A percentile compares a stretch with the other conserved stretches of the same genome.
Conservation (phyloP, 2,329 filamentous ascomycete genomes). For the Nothophoma quercina region DNA sequence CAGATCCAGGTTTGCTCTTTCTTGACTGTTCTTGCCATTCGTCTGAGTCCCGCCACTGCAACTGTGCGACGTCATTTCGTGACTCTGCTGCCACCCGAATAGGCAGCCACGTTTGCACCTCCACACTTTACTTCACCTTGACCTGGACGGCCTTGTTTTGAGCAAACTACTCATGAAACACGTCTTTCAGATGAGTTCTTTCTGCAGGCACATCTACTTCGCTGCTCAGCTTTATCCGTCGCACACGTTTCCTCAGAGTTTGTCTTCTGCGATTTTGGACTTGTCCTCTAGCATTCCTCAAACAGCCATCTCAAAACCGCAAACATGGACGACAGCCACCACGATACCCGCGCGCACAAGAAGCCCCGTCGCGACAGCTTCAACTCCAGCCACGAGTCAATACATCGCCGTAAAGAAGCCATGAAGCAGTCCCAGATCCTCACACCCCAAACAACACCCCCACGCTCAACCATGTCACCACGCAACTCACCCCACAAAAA, state of each 20-base stretch:
- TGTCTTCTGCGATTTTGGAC: conserved; percentile 11
- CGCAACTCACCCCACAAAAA: background rate
- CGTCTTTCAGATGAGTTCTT: conserved; percentile 3
- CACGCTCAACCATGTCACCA: background rate
- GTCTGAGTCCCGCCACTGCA: conserved; percentile 8
- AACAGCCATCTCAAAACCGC: background rate
- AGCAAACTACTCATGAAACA: background rate
- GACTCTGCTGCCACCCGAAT: conserved; percentile 34
- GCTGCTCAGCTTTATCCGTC: conserved; percentile 15
- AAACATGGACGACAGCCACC: conserved; percentile 12
- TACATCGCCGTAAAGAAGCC: background rate
- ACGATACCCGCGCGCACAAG: background rate
- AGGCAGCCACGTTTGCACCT: conserved; percentile 34
- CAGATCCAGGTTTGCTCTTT: conserved; percentile 3
- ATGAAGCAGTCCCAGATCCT: conserved; percentile 11
- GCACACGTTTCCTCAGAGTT: conserved; percentile 26
- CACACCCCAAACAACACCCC: conserved; percentile 7
- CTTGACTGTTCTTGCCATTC: conserved; percentile 15
- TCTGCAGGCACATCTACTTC: conserved; percentile 9
- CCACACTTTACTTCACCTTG: background rate
- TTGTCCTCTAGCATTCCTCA: conserved; percentile 8
- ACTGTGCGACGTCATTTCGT: conserved; percentile 40
- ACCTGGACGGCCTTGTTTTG: background rate
- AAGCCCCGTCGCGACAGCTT: conserved; percentile 3
- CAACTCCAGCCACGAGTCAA: background rate